These are phyloP conservation scores for Trichosporon faecale DNA, from an alignment of 1,284 basidiomycete species.

Conservation along the genomic window DNA sequence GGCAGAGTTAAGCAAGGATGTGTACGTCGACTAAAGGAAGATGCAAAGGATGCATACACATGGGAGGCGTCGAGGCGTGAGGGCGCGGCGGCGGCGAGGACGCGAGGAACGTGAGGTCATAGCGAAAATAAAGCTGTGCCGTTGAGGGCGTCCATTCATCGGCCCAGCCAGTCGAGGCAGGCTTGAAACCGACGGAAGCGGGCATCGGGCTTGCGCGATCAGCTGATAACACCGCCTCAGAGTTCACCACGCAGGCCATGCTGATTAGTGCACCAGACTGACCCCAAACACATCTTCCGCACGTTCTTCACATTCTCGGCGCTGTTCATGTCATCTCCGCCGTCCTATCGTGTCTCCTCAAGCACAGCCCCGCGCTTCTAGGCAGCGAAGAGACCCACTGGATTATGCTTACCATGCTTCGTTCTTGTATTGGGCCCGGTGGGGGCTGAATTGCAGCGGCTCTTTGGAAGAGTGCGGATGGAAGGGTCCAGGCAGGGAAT, in stretches of 20 bases:
- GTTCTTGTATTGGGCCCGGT: background rate
- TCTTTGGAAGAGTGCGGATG: background rate
- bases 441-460: background rate
- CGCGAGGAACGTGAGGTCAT: background rate
- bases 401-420: conserved; percentile 1
- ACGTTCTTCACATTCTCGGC: background rate
- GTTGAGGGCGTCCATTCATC: background rate
- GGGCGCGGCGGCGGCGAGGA: background rate
- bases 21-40: background rate
- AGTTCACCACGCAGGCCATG: background rate
- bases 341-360: background rate
- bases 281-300: background rate
- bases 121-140: background rate
- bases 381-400: background rate
- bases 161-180: too few relatives aligned
- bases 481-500: background rate
- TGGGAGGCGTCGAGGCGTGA: too few relatives aligned
- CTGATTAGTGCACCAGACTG: background rate
- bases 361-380: background rate
- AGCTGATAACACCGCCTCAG: background rate
- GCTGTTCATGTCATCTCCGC: background rate
- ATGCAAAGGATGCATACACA: background rate
- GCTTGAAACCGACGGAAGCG: background rate
- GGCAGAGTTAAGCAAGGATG: background rate
- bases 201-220: background rate